Evolutionary conservation across 768 basidiomycete species (phyloP).

Genomic region (Tremella mesenterica): DNA sequence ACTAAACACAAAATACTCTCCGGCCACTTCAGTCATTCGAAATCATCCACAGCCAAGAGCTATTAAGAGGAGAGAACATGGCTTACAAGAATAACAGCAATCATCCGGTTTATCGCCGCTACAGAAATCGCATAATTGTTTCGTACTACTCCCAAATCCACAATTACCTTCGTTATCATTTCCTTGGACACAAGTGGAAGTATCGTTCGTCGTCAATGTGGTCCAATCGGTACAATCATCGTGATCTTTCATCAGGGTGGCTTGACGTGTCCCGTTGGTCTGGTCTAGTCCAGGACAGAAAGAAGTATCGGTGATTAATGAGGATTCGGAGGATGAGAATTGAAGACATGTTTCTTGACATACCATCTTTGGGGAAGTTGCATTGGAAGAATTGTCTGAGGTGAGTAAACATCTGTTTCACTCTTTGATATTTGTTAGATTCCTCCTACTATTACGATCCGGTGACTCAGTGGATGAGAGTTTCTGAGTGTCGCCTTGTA

Average conservation of each 20-base stretch:
- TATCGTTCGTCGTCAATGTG: constrained; percentile 35
- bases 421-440: no score
- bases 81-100: constrained; percentile 33
- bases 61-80: background rate
- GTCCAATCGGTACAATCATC: constrained; percentile 41
- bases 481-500: no score
- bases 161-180: constrained; percentile 36
- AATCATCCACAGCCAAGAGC: background rate
- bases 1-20: background rate
- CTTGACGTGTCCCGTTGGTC: constrained; percentile 25
- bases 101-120: constrained; percentile 23
- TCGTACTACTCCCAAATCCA: constrained; percentile 25
- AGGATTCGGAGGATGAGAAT: constrained; percentile 30
- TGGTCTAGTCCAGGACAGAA: constrained; percentile 41
- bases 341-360: constrained; percentile 41
- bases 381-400: constrained; percentile 21
- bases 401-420: no score
- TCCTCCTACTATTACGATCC: no score
- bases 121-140: constrained; percentile 34
- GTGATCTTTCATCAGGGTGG: constrained; percentile 34
- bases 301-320: constrained; percentile 20
- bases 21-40: background rate
- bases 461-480: no score
- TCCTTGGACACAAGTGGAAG: constrained; percentile 32
- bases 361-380: constrained; percentile 41